Percentiles rank a stretch among this genome's conserved stretches.
These are phyloP conservation scores for Acanthamoeba lenticulata DNA, from an alignment of 208 protist species.

Conservation along the genomic window DNA sequence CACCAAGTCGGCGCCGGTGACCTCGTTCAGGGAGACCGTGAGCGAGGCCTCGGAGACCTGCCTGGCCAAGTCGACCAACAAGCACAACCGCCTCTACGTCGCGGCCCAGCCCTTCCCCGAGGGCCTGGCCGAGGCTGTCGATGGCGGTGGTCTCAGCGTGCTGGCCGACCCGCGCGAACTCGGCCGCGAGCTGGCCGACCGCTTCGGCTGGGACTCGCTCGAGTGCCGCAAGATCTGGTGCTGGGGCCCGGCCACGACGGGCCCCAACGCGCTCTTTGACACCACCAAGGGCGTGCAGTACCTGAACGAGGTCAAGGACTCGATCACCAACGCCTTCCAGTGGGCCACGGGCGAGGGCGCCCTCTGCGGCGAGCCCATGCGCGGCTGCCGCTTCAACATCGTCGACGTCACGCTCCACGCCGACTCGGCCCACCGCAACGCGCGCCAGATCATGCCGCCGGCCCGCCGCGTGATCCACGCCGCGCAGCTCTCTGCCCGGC, in stretches of 20 bases:
- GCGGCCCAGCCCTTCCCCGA: slow-evolving; percentile 93
- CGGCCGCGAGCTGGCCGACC: slow-evolving; percentile 91
- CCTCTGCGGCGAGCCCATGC: slow-evolving; percentile 96
- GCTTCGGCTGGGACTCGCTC: slow-evolving; percentile 93
- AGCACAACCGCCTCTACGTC: slow-evolving; percentile 99
- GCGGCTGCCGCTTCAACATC: slow-evolving; percentile 97
- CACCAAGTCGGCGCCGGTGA: slow-evolving; percentile 97
- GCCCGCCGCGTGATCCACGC: slow-evolving; percentile 96
- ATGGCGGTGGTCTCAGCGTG: slow-evolving; percentile 90
- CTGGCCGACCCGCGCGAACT: slow-evolving; percentile 93
- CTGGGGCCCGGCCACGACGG: slow-evolving; percentile 96
- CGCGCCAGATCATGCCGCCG: slow-evolving; percentile 97
- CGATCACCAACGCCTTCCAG: slow-evolving; percentile 95
- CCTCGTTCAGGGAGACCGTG: slow-evolving; percentile 99
- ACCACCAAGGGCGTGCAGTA: slow-evolving; percentile 98
- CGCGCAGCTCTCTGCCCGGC: slow-evolving; percentile 92
- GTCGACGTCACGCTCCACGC: slow-evolving; percentile 97
- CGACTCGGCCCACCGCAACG: slow-evolving; percentile 99
- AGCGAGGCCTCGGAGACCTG: slow-evolving; percentile 84
- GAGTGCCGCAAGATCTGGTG: slow-evolving; percentile 98
- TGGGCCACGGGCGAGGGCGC: slow-evolving; percentile 96
- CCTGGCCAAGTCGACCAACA: slow-evolving; percentile 98
- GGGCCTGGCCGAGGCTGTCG: slow-evolving; percentile 93
- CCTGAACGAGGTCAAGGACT: slow-evolving; percentile 99
- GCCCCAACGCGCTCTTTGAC: slow-evolving; percentile 98